Evolutionary conservation across 1,284 basidiomycete species (phyloP).

Genomic region (Stereum hirsutum): DNA sequence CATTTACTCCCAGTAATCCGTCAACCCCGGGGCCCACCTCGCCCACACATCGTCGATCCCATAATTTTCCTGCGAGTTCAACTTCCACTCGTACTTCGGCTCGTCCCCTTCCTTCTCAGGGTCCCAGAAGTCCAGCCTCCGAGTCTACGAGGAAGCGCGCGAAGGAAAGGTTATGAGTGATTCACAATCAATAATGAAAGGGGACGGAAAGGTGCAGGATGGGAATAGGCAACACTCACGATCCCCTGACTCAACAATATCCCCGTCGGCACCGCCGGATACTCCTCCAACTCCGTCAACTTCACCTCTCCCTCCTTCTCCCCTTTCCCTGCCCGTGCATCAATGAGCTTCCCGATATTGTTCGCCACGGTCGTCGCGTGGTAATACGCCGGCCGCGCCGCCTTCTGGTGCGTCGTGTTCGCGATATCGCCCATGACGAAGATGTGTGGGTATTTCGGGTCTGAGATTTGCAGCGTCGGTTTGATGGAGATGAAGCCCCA

Average conservation of each 20-base stretch:
- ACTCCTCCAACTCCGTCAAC: conserved; percentile 3
- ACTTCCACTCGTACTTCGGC: conserved; percentile 7
- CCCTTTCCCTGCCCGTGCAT: background rate
- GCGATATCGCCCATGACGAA: conserved; percentile 39
- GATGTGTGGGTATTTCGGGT: conserved; percentile 21
- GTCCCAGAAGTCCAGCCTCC: conserved; percentile 6
- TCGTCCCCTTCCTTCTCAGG: conserved; percentile 2
- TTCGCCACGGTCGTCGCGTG: conserved; percentile 17
- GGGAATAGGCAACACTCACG: conserved; percentile 5
- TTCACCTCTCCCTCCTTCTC: background rate
- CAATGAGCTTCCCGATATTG: conserved; percentile 18
- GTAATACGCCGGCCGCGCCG: conserved; percentile 20
- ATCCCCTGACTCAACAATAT: conserved; percentile 12
- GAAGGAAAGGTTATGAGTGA: background rate
- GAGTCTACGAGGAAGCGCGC: conserved; percentile 4
- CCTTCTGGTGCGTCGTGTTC: conserved; percentile 31
- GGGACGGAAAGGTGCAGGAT: background rate
- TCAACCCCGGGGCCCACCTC: conserved; percentile 9
- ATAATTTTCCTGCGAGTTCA: conserved; percentile 1
- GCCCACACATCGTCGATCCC: conserved; percentile 6
- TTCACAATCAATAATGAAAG: background rate
- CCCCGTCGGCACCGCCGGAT: conserved; percentile 2
- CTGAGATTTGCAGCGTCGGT: conserved; percentile 25
- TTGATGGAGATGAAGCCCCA: conserved; percentile 22
- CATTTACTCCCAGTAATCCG: no score